These are phyloP conservation scores for Auricularia sp. DNA, from an alignment of 768 basidiomycete species.

Conservation along the genomic window DNA sequence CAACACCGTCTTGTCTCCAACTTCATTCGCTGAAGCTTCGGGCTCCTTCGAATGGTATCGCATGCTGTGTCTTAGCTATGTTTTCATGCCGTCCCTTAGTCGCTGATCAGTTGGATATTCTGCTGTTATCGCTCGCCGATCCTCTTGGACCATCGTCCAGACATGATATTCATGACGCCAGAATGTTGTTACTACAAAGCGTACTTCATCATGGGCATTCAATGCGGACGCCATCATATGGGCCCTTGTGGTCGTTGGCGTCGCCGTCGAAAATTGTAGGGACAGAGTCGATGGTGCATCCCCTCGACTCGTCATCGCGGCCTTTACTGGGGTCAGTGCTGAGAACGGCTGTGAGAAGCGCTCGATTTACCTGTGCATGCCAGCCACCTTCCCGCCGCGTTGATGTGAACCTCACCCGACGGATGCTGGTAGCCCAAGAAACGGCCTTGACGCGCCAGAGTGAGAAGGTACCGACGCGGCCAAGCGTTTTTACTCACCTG, in stretches of 20 bases:
- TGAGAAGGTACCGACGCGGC: too few species aligned
- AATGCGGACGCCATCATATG: constrained; percentile 17
- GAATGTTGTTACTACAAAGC: not conserved
- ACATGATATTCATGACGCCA: not conserved
- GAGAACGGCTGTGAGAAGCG: not conserved
- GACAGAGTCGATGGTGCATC: constrained; percentile 17
- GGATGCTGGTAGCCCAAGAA: constrained; percentile 30
- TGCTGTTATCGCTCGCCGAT: not conserved
- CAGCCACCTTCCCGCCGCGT: constrained; percentile 20
- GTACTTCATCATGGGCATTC: constrained; percentile 1
- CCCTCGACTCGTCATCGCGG: constrained; percentile 14
- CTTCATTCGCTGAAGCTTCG: too few species aligned
- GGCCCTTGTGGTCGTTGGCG: constrained; percentile 17
- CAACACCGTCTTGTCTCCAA: too few species aligned
- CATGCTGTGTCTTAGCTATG: too few species aligned
- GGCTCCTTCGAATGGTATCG: too few species aligned
- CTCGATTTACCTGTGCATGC: constrained; percentile 14
- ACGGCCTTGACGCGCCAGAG: constrained; percentile 9
- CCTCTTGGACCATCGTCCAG: not conserved
- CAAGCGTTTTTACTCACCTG: not conserved
- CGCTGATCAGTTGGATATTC: not conserved
- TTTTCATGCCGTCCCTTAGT: too few species aligned
- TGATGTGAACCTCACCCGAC: constrained; percentile 38
- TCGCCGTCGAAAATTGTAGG: constrained; percentile 13
- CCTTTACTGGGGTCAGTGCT: constrained; percentile 5